Evolutionary conservation across 2,329 filamentous ascomycete genomes (phyloP), one percentile per base, ranked within the genome.

Genomic region (Fusarium buharicum): DNA sequence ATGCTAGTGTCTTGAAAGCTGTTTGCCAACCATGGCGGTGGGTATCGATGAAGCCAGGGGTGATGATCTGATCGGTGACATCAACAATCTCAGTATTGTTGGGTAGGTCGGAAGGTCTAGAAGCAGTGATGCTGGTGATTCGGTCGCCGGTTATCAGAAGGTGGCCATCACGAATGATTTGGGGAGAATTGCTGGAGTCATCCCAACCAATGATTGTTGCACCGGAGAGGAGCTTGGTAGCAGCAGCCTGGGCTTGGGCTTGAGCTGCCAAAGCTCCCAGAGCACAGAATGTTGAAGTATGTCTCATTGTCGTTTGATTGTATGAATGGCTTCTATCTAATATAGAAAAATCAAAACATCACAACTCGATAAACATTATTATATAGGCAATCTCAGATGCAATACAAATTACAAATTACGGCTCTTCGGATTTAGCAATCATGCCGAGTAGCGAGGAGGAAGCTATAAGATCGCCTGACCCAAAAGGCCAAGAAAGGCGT

Each of bases 11-110:
- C 64, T 82, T 84, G 64, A 80, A 79, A 10, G 76, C 81, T 0
- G 84, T 85, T 65, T 86, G 82, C 84, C 84, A 85, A 0, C 79
- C 77, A 58, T 85, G 82, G 2, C 79, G 79, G 61, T 86, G 84
- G 0, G 83, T 86, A 69, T 86, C 81, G 54, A 86, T 75, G 69
- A 86, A 85, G 9, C 84, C 84, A 0, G 83, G 81, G 0, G 78
- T 78, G 47, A 86, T 75, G 55, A 85, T 86, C 64, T 84, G 82
- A 48, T 78, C 74, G 0, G 75, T 76, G 34, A 78, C 79, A 59
- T 86, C 78, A n/a, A 86, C 72, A 2, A 78, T 58, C 46, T 83
- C 74, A 2, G 74, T 74, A 4, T 47, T 12, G 3, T 34, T 28
- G 10, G 63, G 46, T 6, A 73, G n/a, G 1, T 14, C 6, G 2